These are phyloP conservation scores for Aspergillus pseudonomiae DNA, from an alignment of 2,329 filamentous ascomycete genomes.

Conservation along the genomic window DNA sequence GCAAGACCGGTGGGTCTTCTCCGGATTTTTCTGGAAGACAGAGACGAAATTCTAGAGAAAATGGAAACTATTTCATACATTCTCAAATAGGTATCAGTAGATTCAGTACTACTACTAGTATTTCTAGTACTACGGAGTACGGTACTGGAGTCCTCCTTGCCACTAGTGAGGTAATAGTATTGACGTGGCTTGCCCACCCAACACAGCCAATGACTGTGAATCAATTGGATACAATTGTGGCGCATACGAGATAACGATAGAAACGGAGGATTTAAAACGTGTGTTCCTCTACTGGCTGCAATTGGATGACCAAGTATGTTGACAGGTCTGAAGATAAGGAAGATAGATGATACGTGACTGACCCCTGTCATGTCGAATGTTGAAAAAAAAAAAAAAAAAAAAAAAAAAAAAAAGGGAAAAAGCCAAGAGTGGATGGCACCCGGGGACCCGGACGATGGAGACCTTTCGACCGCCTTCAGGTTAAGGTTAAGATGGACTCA, in stretches of 20 bases:
- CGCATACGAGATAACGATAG: neutral
- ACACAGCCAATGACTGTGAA: neutral
- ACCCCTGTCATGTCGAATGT: neutral
- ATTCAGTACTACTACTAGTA: too few relatives aligned
- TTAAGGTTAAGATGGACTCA: neutral
- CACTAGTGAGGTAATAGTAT: neutral
- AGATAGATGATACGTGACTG: neutral
- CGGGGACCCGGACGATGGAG: neutral
- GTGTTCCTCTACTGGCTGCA: too few relatives aligned
- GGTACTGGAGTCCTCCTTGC: too few relatives aligned
- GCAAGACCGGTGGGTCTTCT: neutral
- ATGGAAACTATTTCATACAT: too few relatives aligned
- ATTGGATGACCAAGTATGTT: neutral
- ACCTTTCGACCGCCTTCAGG: neutral
- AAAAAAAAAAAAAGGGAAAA: neutral
- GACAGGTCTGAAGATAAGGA: neutral
- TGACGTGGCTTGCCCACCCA: neutral
- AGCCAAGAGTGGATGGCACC: neutral
- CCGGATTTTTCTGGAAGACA: neutral
- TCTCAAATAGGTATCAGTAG: too few relatives aligned
- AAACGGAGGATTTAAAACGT: neutral
- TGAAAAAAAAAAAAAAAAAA: neutral
- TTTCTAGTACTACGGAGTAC: too few relatives aligned
- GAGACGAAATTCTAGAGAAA: neutral
- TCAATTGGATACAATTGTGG: neutral